These are phyloP conservation scores for Hypoxylon rubiginosum DNA, from an alignment of 2,329 filamentous ascomycete species.

Conservation along the genomic window DNA sequence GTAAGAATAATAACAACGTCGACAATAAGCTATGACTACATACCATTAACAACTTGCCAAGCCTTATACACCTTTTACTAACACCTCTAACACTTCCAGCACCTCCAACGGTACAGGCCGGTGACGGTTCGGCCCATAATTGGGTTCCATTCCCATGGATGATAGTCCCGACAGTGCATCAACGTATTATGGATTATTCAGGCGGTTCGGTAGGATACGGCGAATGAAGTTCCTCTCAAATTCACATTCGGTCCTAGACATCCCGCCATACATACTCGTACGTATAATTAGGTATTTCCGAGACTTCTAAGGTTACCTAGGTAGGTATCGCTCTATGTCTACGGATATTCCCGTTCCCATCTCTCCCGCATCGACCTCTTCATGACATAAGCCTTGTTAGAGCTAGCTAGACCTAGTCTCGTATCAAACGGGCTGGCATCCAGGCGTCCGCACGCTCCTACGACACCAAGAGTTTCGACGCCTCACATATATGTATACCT, in stretches of 20 bases:
- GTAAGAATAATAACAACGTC: background rate
- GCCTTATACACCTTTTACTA: conserved; percentile 19
- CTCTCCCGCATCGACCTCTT: conserved; percentile 23
- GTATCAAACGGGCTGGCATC: conserved; percentile 28
- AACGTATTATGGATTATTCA: conserved; percentile 4
- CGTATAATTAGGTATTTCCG: conserved; percentile 22
- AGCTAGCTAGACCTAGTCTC: conserved; percentile 27
- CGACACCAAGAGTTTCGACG: conserved; percentile 19
- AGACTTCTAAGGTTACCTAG: conserved; percentile 11
- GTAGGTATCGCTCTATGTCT: background rate
- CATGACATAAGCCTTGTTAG: conserved; percentile 15
- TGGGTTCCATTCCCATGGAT: conserved; percentile 34
- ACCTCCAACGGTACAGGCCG: conserved; percentile 9
- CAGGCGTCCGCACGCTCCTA: conserved; percentile 17
- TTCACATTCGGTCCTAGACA: conserved; percentile 15
- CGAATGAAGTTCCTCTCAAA: conserved; percentile 6
- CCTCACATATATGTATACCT: conserved; percentile 1
- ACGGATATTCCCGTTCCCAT: conserved; percentile 10
- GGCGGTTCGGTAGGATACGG: conserved; percentile 13
- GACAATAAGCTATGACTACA: conserved; percentile 1
- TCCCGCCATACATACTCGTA: background rate
- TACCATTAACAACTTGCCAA: too few species aligned
- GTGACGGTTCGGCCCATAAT: conserved; percentile 31
- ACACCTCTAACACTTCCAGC: conserved; percentile 13
- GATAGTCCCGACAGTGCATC: conserved; percentile 31